phyloP scores from a whole-genome alignment of 805 yeast species.

The Saturnispora galanensis region DNA sequence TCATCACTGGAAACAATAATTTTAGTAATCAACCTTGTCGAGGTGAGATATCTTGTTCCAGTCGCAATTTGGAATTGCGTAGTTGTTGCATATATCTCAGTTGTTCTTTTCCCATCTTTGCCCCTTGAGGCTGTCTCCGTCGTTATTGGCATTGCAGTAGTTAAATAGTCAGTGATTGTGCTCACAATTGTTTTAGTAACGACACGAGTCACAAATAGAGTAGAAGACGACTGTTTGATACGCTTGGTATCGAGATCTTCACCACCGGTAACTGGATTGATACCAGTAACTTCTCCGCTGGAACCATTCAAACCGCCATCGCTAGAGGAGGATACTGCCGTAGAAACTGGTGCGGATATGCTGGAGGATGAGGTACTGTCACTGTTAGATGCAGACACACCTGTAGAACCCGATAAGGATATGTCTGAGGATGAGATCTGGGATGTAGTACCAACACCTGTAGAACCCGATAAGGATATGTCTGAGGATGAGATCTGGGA shows the following conservation, averaged over 20 bases:
- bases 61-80: background rate
- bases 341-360: no score
- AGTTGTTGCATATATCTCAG: background rate
- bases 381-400: no score
- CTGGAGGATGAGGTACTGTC: no score
- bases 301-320: no score
- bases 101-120: background rate
- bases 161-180: background rate
- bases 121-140: background rate
- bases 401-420: no score
- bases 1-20: background rate
- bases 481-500: no score
- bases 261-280: background rate
- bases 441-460: no score
- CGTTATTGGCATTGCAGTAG: background rate
- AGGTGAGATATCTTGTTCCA: background rate
- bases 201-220: background rate
- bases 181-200: background rate
- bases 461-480: no score
- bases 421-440: no score
- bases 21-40: slow-evolving; percentile 2
- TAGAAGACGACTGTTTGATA: background rate
- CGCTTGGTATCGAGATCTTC: no score
- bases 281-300: background rate
- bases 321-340: no score